Base-by-base conservation (phyloP, 1,139 yeast genomes). In the Sugiyamaella novakii region DNA sequence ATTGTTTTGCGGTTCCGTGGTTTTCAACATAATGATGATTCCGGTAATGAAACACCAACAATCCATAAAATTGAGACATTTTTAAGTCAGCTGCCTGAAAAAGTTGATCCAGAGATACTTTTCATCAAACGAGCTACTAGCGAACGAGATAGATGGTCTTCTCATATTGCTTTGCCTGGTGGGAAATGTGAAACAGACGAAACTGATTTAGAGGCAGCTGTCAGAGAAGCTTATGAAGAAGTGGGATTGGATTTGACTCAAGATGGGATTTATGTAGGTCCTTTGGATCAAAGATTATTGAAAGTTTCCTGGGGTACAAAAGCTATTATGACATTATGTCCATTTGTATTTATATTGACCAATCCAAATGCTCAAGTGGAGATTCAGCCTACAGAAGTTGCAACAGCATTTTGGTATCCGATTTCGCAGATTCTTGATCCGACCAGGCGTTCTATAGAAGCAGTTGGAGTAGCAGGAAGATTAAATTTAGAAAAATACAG, bases 81-180 rank as follows among this genome's bases (percentile, higher is more conserved):
- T 21, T 12, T 51, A 19, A 33, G 33, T 8, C 27, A 39, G n/a
- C 35, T 52, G 7, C 51, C 50, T 17, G 36, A 38, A 10, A 8
- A 14, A 12, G 46, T 43, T 4, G 43, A 49, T 12, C 33, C 42
- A 2, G 69, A 71, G 46, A 47, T 71, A 5, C 61, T 71, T 27
- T 61, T 71, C 43, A 71, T 71, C 46, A 70, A 69, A 40, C 63
- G 75, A 5, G 62, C 73, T 0, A 53, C 60, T 1, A 58, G 71
- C 17, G 57, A 54, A 4, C 56, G 69, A 2, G 75, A 71, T 49
- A 57, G 72, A n/a, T 71, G 75, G 75, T 69, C 74, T 3, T 70
- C 72, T 10, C 75, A 71, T 53, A 64, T 71, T 37, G 75, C 74
- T 1, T 52, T 71, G 1, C 75, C 75, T 0, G 75, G 75, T 2